Evolutionary conservation across 345 rosid species (phyloP).

Genomic region (Cardamine occulta): DNA sequence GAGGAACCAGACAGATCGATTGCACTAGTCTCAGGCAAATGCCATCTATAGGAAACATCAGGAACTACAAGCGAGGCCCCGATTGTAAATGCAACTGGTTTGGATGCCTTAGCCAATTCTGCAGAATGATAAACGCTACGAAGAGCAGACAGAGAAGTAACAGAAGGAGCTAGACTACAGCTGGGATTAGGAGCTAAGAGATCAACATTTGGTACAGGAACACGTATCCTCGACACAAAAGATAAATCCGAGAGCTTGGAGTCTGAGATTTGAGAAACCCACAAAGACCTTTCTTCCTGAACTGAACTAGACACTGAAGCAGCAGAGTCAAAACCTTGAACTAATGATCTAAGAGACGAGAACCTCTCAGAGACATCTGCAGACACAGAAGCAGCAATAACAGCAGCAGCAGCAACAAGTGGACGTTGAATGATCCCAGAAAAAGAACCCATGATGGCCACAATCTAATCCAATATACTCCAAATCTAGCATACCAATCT

Average conservation of each 20-base stretch:
- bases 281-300: slow-evolving; percentile 49
- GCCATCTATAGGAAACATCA: slow-evolving; percentile 84
- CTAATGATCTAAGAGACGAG: slow-evolving; percentile 48
- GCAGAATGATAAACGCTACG: slow-evolving; percentile 67
- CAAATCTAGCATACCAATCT: slow-evolving; percentile 47
- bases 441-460: slow-evolving; percentile 68
- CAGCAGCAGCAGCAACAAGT: slow-evolving; percentile 80
- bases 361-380: slow-evolving; percentile 65
- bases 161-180: slow-evolving; percentile 43
- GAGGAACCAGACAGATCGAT: slow-evolving; percentile 59
- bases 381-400: slow-evolving; percentile 75
- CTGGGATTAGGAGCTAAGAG: slow-evolving; percentile 44
- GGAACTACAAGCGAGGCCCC: slow-evolving; percentile 50
- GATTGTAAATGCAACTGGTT: slow-evolving; percentile 47
- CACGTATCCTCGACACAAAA: slow-evolving; percentile 56
- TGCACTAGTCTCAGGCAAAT: slow-evolving; percentile 74
- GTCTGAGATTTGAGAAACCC: slow-evolving; percentile 59
- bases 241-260: slow-evolving; percentile 71
- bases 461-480: slow-evolving; percentile 23
- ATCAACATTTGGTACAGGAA: slow-evolving; percentile 65
- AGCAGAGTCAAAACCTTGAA: slow-evolving; percentile 47
- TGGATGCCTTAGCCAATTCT: slow-evolving; percentile 68
- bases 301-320: slow-evolving; percentile 48
- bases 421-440: slow-evolving; percentile 85
- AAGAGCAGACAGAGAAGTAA: slow-evolving; percentile 56